These are phyloP conservation scores for Saccharomycopsis phalli DNA, from an alignment of 1,139 yeast species.

Conservation along the genomic window DNA sequence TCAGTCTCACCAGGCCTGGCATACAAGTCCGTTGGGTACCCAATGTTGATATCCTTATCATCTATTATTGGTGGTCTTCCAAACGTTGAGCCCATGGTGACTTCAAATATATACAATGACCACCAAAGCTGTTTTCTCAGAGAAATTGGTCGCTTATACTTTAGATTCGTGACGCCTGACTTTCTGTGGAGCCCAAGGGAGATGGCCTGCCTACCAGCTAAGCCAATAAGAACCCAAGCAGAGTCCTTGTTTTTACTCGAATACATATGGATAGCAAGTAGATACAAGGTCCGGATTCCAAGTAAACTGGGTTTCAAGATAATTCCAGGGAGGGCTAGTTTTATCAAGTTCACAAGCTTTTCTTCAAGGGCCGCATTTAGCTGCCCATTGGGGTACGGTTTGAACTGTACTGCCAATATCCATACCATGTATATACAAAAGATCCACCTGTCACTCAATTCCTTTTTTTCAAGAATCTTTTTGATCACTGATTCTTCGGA, in stretches of 20 bases:
- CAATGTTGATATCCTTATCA: conserved; percentile 32
- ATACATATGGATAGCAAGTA: conserved; percentile 35
- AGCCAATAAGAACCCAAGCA: conserved; percentile 36
- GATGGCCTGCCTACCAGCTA: conserved; percentile 37
- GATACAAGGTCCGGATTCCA: conserved; percentile 34
- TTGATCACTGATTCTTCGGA: conserved; percentile 2
- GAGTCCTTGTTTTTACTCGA: conserved; percentile 37
- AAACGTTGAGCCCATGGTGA: conserved; percentile 32
- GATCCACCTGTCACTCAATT: conserved; percentile 23
- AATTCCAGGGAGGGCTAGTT: conserved; percentile 34
- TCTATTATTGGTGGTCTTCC: conserved; percentile 35
- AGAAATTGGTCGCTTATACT: conserved; percentile 25
- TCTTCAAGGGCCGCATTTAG: conserved; percentile 25
- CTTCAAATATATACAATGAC: conserved; percentile 33
- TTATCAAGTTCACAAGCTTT: conserved; percentile 31
- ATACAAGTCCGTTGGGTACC: conserved; percentile 27
- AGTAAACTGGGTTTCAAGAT: conserved; percentile 34
- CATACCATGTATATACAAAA: conserved; percentile 38
- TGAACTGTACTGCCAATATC: conserved; percentile 31
- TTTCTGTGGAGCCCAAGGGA: conserved; percentile 38
- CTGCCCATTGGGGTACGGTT: conserved; percentile 21
- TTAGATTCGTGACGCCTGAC: conserved; percentile 28
- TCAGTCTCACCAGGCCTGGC: conserved; percentile 24
- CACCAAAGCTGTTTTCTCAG: conserved; percentile 28
- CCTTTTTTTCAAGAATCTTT: conserved; percentile 9